Evolutionary conservation across 306 rosid genomes (phyloP).

Genomic region (Pueraria montana): DNA sequence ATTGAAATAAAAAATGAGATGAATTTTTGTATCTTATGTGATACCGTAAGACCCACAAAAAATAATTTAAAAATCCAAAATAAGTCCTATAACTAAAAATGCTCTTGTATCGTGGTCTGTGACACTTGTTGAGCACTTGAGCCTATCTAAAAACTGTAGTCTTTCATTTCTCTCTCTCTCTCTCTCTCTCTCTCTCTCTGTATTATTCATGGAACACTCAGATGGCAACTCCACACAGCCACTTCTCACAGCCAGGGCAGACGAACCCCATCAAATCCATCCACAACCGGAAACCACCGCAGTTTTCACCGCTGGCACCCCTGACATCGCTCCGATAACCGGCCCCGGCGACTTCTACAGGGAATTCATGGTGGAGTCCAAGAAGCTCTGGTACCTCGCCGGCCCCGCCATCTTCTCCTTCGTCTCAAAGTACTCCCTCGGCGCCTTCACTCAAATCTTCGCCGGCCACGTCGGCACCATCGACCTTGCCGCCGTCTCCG

Average conservation of each 20-base stretch:
- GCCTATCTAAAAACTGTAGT: no score
- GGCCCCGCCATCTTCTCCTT: slow-evolving; percentile 91
- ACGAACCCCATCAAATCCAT: background rate
- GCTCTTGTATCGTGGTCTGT: no score
- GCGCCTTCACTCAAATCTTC: slow-evolving; percentile 84
- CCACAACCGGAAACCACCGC: slow-evolving; percentile 1
- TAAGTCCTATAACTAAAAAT: no score
- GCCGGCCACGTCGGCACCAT: slow-evolving; percentile 81
- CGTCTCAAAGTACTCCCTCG: slow-evolving; percentile 81
- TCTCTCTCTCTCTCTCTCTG: no score
- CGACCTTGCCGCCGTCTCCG: slow-evolving; percentile 82
- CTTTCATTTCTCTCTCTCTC: no score
- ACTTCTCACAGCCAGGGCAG: background rate
- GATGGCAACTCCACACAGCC: slow-evolving; percentile 31
- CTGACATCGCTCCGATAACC: slow-evolving; percentile 65
- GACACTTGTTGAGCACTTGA: no score
- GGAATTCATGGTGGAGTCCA: slow-evolving; percentile 59
- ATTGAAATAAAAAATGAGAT: no score
- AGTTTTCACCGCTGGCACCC: slow-evolving; percentile 57
- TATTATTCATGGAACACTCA: background rate
- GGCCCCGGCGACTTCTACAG: slow-evolving; percentile 51
- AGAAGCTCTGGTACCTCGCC: slow-evolving; percentile 87
- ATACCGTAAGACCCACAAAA: no score
- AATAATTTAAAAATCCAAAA: no score
- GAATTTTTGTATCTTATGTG: no score